Conservation (phyloP, 257 asterid genomes). For the Asclepias syriaca region DNA sequence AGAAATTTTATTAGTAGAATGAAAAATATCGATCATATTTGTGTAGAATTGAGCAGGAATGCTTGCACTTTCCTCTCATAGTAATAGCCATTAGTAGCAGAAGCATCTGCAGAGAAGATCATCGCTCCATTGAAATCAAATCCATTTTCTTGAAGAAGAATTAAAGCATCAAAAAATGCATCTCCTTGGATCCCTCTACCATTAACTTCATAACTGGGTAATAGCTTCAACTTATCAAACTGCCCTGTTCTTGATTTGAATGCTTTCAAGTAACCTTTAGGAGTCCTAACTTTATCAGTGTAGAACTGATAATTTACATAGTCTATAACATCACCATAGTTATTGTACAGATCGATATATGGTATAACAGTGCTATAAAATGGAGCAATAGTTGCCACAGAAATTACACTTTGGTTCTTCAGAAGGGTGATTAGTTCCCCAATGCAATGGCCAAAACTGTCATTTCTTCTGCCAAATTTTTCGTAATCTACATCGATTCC, state of each 20-base stretch:
- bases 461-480: constrained; percentile 32
- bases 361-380: constrained; percentile 41
- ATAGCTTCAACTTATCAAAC: constrained; percentile 39
- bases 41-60: constrained; percentile 50
- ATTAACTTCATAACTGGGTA: constrained; percentile 66
- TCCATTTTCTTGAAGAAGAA: constrained; percentile 38
- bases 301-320: constrained; percentile 69
- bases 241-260: constrained; percentile 34
- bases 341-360: constrained; percentile 34
- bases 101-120: constrained; percentile 82
- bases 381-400: constrained; percentile 62
- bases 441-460: constrained; percentile 53
- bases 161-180: constrained; percentile 49
- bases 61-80: constrained; percentile 52
- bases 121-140: constrained; percentile 50
- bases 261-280: constrained; percentile 37
- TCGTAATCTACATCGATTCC: constrained; percentile 75
- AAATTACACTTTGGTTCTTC: constrained; percentile 52
- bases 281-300: constrained; percentile 45
- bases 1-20: too few species aligned
- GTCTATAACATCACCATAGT: constrained; percentile 41
- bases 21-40: too few species aligned
- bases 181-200: constrained; percentile 85
- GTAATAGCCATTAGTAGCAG: constrained; percentile 34
- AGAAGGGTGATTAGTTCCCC: constrained; percentile 50